Evolutionary conservation across 805 yeast genomes (phyloP), one percentile per base, ranked within the genome.

Genomic region (Alloascoidea africana): DNA sequence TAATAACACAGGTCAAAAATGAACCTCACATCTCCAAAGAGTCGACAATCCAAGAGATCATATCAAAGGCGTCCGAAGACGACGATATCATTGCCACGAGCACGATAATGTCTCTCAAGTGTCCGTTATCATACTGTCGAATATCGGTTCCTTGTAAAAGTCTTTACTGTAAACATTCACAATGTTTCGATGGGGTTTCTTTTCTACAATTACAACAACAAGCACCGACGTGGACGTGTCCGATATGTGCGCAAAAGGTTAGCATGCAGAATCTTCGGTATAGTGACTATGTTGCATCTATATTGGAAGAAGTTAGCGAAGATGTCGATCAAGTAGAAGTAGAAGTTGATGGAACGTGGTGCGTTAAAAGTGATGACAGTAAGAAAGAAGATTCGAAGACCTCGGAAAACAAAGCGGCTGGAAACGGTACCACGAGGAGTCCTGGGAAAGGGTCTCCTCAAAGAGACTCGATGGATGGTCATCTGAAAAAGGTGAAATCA

Each of bases 181-280:
- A 82, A 49, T 87, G 97, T 52, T 84, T 87, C 53, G 98, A 91
- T 56, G 87, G 83, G 0, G 54, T 65, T 27, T 71, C 82, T 34
- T 91, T 70, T 50, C 47, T 91, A 6, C 70, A 73, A 48, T 64
- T 86, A 34, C 97, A 89, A 53, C 63, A 65, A 39, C 89, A 80
- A 51, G 72, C 81, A 0, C 80, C 95, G 0, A 71, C 82, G 0
- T 89, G 96, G 96, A 59, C 60, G 37, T 91, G 98, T 51, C 96
- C 96, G 0, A 66, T 84, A 3, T 91, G 98, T 52, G 70, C 69
- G 42, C 59, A 56, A 4, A 51, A 50, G 2, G 58, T 84, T 2
- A 56, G 62, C 2, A 59, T 75, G 11, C 66, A 67, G 13, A 77
- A 76, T 43, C 52, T 91, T 38, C 75, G 79, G 0, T 60, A 86